phyloP scores from a whole-genome alignment of 805 yeast species.

The Cyberlindnera japonica region DNA sequence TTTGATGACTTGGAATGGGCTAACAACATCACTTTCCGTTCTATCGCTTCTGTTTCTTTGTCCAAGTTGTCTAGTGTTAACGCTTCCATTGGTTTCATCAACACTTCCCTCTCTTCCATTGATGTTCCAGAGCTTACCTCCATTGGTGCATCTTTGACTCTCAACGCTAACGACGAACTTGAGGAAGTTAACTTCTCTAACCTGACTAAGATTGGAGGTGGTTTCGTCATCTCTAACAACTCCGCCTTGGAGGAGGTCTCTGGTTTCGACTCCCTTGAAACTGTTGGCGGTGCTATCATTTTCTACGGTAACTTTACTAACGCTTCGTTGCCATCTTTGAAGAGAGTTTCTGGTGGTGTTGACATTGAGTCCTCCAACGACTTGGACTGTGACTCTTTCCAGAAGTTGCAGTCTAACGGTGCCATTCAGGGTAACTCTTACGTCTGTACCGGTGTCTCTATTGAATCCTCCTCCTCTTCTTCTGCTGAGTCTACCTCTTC shows the following conservation, averaged over 20 bases:
- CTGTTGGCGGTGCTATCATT: conserved; percentile 86
- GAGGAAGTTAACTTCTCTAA: conserved; percentile 62
- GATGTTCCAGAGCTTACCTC: conserved; percentile 50
- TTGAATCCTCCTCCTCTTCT: conserved; percentile 43
- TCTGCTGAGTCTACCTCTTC: conserved; percentile 30
- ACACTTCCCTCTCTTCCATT: conserved; percentile 59
- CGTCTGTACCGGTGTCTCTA: conserved; percentile 63
- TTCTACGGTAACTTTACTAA: conserved; percentile 76
- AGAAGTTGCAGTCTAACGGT: conserved; percentile 68
- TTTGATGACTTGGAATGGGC: conserved; percentile 79
- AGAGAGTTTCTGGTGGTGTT: conserved; percentile 90
- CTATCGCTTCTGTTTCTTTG: conserved; percentile 69
- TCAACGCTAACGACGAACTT: conserved; percentile 71
- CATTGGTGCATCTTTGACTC: conserved; percentile 79
- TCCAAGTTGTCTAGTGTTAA: conserved; percentile 66
- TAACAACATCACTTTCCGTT: conserved; percentile 82
- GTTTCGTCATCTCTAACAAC: conserved; percentile 87
- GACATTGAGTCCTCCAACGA: conserved; percentile 70
- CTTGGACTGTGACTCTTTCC: conserved; percentile 77
- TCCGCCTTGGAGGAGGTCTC: conserved; percentile 57
- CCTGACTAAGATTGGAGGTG: conserved; percentile 84
- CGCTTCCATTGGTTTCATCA: conserved; percentile 77
- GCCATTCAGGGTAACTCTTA: conserved; percentile 88
- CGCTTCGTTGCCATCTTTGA: conserved; percentile 71
- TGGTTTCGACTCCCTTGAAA: conserved; percentile 69